Percentiles rank a stretch among this genome's conserved stretches.
phyloP scores from a whole-genome alignment of 1,139 yeast genomes.

The Suhomyces atakaporum region DNA sequence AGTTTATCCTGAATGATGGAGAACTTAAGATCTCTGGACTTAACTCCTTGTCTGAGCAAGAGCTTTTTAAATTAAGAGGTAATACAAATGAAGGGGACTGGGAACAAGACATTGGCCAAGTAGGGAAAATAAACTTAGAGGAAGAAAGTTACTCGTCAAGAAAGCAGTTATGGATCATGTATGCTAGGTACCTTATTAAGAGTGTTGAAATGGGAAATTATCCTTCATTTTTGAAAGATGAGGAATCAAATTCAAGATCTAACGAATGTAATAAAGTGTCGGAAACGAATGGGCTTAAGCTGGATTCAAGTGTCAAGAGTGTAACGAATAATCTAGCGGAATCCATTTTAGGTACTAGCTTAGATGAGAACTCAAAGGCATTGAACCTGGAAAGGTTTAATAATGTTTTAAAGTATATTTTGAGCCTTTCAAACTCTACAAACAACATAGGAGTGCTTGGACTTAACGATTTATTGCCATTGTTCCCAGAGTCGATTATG shows the following conservation, averaged over 20 bases:
- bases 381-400: slow-evolving; percentile 22
- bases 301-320: slow-evolving; percentile 3
- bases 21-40: slow-evolving; percentile 7
- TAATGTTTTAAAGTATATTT: slow-evolving; percentile 40
- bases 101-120: slow-evolving; percentile 19
- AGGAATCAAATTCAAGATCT: slow-evolving; percentile 8
- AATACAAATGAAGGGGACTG: slow-evolving; percentile 10
- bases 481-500: slow-evolving; percentile 80
- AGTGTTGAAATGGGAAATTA: slow-evolving; percentile 31
- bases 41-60: slow-evolving; percentile 4
- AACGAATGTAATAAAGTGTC: slow-evolving; percentile 2
- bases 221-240: slow-evolving; percentile 23
- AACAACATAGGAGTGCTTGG: slow-evolving; percentile 38
- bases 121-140: slow-evolving; percentile 32
- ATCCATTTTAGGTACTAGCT: not conserved
- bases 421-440: slow-evolving; percentile 40
- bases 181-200: slow-evolving; percentile 60
- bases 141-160: slow-evolving; percentile 48
- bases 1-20: slow-evolving; percentile 21
- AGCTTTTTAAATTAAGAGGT: slow-evolving; percentile 3
- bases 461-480: slow-evolving; percentile 79
- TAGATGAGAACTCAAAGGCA: not conserved
- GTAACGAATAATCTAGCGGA: slow-evolving; percentile 2
- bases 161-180: slow-evolving; percentile 73
- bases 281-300: slow-evolving; percentile 8